Percentiles rank a stretch among this genome's conserved stretches.
Evolutionary conservation across 192 early-diverging fungal species (phyloP).

Genomic region (Mortierella alpina): DNA sequence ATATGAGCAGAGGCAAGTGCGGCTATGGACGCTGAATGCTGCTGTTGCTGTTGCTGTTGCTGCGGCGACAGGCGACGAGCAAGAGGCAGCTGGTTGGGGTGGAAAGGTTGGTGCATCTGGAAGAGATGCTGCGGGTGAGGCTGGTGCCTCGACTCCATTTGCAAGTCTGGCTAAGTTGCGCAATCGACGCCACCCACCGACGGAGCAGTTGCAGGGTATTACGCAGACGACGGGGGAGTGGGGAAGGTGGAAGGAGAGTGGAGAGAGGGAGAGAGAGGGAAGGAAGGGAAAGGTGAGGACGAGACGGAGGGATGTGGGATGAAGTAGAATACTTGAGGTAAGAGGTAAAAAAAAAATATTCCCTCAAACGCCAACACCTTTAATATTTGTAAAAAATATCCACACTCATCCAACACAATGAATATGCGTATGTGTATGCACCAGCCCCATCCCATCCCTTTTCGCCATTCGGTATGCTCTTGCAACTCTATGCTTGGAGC

Average conservation of each 20-base stretch:
- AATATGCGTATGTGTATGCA: no score
- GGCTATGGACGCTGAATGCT: constrained; percentile 4
- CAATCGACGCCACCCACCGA: background rate
- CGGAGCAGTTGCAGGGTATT: background rate
- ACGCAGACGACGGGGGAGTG: background rate
- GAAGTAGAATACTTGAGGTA: background rate
- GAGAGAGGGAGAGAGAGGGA: background rate
- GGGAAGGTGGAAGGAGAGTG: background rate
- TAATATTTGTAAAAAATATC: no score
- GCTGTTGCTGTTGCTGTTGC: constrained; percentile 17
- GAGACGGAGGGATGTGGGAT: background rate
- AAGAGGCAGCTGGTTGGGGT: constrained; percentile 16
- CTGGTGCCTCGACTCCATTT: constrained; percentile 22
- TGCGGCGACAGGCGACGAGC: background rate
- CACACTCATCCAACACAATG: no score
- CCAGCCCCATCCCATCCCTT: no score
- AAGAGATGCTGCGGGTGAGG: constrained; percentile 4
- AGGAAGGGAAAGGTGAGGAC: background rate
- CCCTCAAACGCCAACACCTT: no score
- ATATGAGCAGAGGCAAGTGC: constrained; percentile 8
- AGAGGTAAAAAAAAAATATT: background rate
- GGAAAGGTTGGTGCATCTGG: constrained; percentile 9
- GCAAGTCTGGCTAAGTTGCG: background rate
- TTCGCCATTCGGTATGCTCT: no score
- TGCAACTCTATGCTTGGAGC: no score